Base-by-base conservation (phyloP, 2,329 filamentous ascomycete genomes). In the Alternaria brassicae region DNA sequence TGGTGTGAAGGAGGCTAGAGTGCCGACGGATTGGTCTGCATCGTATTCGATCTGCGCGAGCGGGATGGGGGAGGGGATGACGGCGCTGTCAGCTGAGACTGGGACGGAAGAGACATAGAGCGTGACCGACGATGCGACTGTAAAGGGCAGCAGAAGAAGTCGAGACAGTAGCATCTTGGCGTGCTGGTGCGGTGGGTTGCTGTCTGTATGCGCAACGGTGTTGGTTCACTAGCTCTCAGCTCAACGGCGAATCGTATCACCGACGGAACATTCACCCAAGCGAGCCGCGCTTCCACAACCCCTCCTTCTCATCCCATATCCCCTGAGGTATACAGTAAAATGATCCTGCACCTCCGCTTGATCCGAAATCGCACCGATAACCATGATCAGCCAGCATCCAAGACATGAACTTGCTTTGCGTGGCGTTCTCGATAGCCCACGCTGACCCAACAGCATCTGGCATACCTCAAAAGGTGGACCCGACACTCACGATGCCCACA, bases 91-190 rank as follows among this genome's bases (percentile, higher is more conserved):
- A 13, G 37, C 56, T 74, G 93, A 89, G 76, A 89, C 91, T 63
- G 93, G 88, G 67, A 99, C 86, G 39, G 95, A 93, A 81, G 97
- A 94, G 80, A 75, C 67, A 60, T 76, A 77, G 42, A 77, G 65
- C 10, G 75, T 77, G 17, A 77, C 69, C 15, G 74, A 70, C n/a
- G 75, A 77, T 34, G 79, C 73, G 67, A 77, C 60, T 53, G 80
- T 75, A 53, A 77, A 52, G 17, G 79, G 69, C 49, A 78, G 73
- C 59, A 81, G 60, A 21, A 78, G 56, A 21, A 77, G 69, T 39
- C 68, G 69, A 52, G 72, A 60, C 58, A 77, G 63, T 40, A 77
- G 70, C 79, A 81, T 81, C 8, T 57, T 75, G 67, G 60, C 49
- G 51, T 37, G 56, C 12, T 53, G 53, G 30, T 48, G 28, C 39